Evolutionary conservation across 768 basidiomycete species (phyloP).

Genomic region (Rickenella mellea): DNA sequence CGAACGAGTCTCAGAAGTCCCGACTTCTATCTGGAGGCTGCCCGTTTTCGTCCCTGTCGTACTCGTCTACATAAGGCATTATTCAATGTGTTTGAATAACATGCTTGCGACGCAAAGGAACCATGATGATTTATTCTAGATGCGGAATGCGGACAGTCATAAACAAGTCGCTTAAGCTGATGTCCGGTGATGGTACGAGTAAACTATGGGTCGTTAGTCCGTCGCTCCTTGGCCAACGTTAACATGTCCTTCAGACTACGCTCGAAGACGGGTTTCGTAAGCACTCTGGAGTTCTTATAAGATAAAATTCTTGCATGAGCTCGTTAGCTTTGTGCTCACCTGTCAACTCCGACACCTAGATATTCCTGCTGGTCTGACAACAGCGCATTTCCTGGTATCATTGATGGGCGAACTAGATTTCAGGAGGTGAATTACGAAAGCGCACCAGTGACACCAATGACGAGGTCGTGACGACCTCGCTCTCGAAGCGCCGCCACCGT

Average conservation of each 20-base stretch:
- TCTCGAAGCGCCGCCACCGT: constrained; percentile 16
- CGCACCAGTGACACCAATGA: constrained; percentile 11
- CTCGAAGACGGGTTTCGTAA: constrained; percentile 75
- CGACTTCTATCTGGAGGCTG: too few relatives aligned
- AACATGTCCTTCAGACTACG: constrained; percentile 37
- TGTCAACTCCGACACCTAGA: constrained; percentile 14
- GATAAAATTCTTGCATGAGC: too few relatives aligned
- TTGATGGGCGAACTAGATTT: neutral
- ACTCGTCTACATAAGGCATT: too few relatives aligned
- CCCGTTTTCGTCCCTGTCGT: too few relatives aligned
- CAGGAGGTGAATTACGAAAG: neutral
- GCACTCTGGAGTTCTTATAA: constrained; percentile 33
- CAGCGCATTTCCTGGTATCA: constrained; percentile 1
- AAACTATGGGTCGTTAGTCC: neutral
- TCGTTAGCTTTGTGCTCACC: neutral
- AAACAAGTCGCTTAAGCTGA: too few relatives aligned
- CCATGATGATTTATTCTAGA: too few relatives aligned
- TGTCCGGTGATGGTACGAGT: too few relatives aligned
- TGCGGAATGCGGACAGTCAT: too few relatives aligned
- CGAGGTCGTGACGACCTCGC: constrained; percentile 18
- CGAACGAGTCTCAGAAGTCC: too few relatives aligned
- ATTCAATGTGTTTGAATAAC: too few relatives aligned
- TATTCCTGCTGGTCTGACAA: constrained; percentile 11
- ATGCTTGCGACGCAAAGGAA: too few relatives aligned
- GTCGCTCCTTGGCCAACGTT: constrained; percentile 32